Evolutionary conservation across 345 rosid species (phyloP).

Genomic region (Populus euphratica): DNA sequence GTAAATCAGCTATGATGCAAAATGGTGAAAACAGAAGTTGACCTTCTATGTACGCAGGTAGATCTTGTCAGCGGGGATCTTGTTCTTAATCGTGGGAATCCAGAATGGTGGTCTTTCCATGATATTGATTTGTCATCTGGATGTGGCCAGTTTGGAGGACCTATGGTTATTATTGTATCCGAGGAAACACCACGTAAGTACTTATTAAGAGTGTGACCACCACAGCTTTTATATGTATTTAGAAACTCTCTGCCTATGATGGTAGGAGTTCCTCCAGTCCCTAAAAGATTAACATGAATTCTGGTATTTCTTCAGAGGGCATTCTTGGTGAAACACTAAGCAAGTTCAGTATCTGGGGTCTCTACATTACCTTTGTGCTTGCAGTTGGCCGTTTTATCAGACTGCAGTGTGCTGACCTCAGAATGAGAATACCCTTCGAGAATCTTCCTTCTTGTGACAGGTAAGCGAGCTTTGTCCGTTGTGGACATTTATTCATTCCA

Average conservation of each 20-base stretch:
- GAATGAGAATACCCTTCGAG: constrained; percentile 52
- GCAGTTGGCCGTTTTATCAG: constrained; percentile 51
- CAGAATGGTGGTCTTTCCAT: constrained; percentile 52
- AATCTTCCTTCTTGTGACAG: constrained; percentile 53
- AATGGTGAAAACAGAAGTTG: neutral
- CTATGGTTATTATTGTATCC: constrained; percentile 43
- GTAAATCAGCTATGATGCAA: neutral
- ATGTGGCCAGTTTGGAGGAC: constrained; percentile 39
- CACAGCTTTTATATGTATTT: neutral
- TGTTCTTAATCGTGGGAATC: constrained; percentile 37
- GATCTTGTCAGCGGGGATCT: constrained; percentile 40
- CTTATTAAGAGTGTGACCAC: neutral
- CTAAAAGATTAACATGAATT: neutral
- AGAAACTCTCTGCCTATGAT: no score
- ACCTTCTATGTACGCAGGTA: constrained; percentile 19
- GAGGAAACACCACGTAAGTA: constrained; percentile 51
- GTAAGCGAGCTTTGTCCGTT: constrained; percentile 6
- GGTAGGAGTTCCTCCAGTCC: neutral
- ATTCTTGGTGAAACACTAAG: constrained; percentile 51
- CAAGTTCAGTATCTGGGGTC: constrained; percentile 57
- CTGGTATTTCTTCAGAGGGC: constrained; percentile 34
- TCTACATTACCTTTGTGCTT: constrained; percentile 47
- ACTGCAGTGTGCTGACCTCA: constrained; percentile 43
- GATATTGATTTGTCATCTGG: constrained; percentile 25
- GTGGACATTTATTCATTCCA: neutral